phyloP scores from a whole-genome alignment of 2,329 filamentous ascomycete species.

The Xylaria sp. region DNA sequence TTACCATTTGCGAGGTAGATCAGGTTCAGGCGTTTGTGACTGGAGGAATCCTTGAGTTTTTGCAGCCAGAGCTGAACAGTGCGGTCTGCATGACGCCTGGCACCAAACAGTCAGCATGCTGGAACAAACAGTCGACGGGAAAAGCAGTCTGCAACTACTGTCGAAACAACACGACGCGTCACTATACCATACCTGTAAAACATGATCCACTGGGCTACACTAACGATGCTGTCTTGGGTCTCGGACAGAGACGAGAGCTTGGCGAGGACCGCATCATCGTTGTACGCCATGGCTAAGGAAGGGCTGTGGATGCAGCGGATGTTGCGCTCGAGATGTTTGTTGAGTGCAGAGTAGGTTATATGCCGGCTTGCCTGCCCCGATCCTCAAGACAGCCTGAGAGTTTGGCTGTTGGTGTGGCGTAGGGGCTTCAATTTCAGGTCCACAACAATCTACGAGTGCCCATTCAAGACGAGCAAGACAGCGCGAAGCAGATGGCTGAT shows the following conservation, averaged over 20 bases:
- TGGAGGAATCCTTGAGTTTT: conserved; percentile 83
- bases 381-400: neutral
- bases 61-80: conserved; percentile 93
- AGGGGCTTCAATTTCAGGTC: conserved; percentile 30
- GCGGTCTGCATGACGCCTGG: conserved; percentile 86
- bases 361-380: neutral
- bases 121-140: conserved; percentile 4
- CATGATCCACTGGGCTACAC: conserved; percentile 99
- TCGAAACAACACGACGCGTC: conserved; percentile 14
- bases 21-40: conserved; percentile 84
- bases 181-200: conserved; percentile 80
- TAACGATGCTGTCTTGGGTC: conserved; percentile 95
- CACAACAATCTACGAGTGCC: conserved; percentile 31
- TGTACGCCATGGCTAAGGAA: conserved; percentile 80
- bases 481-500: conserved; percentile 23
- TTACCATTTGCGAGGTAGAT: conserved; percentile 95
- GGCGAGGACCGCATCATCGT: conserved; percentile 90
- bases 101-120: conserved; percentile 39
- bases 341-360: neutral
- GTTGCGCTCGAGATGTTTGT: neutral
- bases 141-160: conserved; percentile 2
- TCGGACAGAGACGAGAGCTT: conserved; percentile 96
- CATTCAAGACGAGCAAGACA: conserved; percentile 28
- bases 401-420: neutral
- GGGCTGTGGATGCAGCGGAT: neutral